Evolutionary conservation across 345 rosid species (phyloP).

Genomic region (Salix exigua): DNA sequence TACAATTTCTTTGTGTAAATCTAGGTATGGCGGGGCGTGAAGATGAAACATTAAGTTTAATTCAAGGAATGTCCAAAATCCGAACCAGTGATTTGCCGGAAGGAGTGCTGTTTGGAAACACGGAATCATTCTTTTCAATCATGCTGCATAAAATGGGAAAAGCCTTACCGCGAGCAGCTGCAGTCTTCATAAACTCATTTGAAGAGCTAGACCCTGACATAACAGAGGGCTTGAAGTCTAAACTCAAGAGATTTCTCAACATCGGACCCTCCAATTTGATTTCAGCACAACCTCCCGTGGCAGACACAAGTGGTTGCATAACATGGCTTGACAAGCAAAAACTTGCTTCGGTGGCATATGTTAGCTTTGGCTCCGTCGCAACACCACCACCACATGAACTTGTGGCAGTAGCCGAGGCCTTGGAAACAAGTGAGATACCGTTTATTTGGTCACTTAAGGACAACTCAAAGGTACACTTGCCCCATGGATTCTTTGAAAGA

Average conservation of each 20-base stretch:
- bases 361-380: slow-evolving; percentile 38
- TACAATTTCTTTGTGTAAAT: background rate
- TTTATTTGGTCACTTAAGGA: slow-evolving; percentile 43
- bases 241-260: slow-evolving; percentile 24
- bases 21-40: slow-evolving; percentile 18
- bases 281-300: background rate
- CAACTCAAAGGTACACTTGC: slow-evolving; percentile 20
- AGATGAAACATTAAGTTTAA: slow-evolving; percentile 24
- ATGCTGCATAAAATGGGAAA: slow-evolving; percentile 39
- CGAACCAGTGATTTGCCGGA: slow-evolving; percentile 35
- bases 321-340: slow-evolving; percentile 36
- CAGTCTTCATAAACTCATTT: slow-evolving; percentile 40
- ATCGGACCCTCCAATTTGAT: slow-evolving; percentile 37
- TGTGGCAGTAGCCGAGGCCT: slow-evolving; percentile 31
- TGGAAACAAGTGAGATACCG: slow-evolving; percentile 26
- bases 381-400: slow-evolving; percentile 34
- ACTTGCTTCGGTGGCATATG: slow-evolving; percentile 33
- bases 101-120: slow-evolving; percentile 35
- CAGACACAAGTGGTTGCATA: slow-evolving; percentile 23
- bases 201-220: slow-evolving; percentile 36
- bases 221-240: slow-evolving; percentile 32
- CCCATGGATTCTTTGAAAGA: slow-evolving; percentile 34
- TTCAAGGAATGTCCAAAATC: slow-evolving; percentile 38
- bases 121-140: slow-evolving; percentile 31
- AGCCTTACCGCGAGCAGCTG: slow-evolving; percentile 27